Conservation (phyloP, 2,329 filamentous ascomycete genomes). For the Basipetospora chlamydospora region DNA sequence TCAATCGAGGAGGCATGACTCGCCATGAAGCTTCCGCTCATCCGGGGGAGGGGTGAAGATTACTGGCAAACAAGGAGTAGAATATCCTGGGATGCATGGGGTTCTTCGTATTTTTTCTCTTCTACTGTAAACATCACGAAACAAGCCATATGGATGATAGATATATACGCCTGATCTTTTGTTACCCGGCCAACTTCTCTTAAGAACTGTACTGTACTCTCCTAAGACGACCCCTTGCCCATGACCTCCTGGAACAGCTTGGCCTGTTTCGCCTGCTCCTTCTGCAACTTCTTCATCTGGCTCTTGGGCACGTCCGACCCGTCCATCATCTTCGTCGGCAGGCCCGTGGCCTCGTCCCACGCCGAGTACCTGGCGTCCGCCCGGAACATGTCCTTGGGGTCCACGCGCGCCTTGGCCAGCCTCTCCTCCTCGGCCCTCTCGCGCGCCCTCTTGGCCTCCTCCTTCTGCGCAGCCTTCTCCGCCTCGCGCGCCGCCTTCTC, state of each 20-base stretch:
- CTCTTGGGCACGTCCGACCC: conserved; percentile 73
- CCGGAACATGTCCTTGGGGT: conserved; percentile 42
- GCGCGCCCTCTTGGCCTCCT: conserved; percentile 35
- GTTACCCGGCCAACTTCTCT: too few species aligned
- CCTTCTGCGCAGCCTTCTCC: conserved; percentile 42
- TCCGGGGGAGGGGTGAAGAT: too few species aligned
- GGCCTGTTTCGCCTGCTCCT: conserved; percentile 85
- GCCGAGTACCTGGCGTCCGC: conserved; percentile 47
- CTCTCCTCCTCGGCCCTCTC: conserved; percentile 39
- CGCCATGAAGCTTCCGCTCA: too few species aligned
- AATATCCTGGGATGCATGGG: too few species aligned
- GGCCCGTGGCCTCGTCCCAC: conserved; percentile 72
- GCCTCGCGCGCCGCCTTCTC: conserved; percentile 46
- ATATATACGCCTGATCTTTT: too few species aligned
- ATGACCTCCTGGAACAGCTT: conserved; percentile 54
- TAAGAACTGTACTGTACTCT: too few species aligned
- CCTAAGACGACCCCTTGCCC: too few species aligned
- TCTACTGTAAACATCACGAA: too few species aligned
- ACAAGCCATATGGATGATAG: too few species aligned
- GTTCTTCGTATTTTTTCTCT: too few species aligned
- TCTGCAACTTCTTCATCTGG: conserved; percentile 65
- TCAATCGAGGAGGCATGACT: too few species aligned
- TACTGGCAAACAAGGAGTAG: too few species aligned
- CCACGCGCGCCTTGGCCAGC: conserved; percentile 38
- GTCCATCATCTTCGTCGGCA: conserved; percentile 64